Percentiles rank a stretch among this genome's conserved stretches.
Evolutionary conservation across 352 stramenopile genomes (phyloP).

Genomic region (Pythium brachiatum): DNA sequence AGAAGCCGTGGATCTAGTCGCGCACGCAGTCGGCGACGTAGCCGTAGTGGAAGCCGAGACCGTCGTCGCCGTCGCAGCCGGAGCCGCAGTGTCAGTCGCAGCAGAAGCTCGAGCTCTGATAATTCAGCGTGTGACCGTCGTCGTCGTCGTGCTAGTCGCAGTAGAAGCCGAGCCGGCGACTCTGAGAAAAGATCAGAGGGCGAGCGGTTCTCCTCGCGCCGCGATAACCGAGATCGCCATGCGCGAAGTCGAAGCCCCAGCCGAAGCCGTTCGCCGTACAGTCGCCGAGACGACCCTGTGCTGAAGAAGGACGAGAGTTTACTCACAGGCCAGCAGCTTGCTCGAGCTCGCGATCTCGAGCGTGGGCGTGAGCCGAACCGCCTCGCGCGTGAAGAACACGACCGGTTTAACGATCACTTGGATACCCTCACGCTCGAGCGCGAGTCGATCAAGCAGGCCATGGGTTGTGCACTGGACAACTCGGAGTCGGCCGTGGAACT

Average conservation of each 20-base stretch:
- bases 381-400: constrained; percentile 48
- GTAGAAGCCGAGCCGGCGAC: constrained; percentile 1
- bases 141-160: neutral
- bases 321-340: constrained; percentile 73
- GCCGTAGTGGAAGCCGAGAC: constrained; percentile 21
- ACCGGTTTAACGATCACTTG: constrained; percentile 50
- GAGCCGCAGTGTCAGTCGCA: neutral
- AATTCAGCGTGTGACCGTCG: neutral
- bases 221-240: neutral
- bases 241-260: neutral
- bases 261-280: constrained; percentile 7
- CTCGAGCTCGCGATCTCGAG: constrained; percentile 61
- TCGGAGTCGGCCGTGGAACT: constrained; percentile 74
- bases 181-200: neutral
- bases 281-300: neutral
- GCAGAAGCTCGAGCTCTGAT: constrained; percentile 3
- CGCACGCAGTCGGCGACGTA: constrained; percentile 23
- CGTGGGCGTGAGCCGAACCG: constrained; percentile 52
- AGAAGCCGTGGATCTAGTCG: constrained; percentile 23
- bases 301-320: constrained; percentile 24
- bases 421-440: constrained; percentile 53
- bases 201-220: neutral
- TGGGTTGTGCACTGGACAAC: constrained; percentile 81
- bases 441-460: constrained; percentile 62
- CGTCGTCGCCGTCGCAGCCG: constrained; percentile 1